These are phyloP conservation scores for Trichoderma breve DNA, from an alignment of 2,329 filamentous ascomycete genomes.

Conservation along the genomic window DNA sequence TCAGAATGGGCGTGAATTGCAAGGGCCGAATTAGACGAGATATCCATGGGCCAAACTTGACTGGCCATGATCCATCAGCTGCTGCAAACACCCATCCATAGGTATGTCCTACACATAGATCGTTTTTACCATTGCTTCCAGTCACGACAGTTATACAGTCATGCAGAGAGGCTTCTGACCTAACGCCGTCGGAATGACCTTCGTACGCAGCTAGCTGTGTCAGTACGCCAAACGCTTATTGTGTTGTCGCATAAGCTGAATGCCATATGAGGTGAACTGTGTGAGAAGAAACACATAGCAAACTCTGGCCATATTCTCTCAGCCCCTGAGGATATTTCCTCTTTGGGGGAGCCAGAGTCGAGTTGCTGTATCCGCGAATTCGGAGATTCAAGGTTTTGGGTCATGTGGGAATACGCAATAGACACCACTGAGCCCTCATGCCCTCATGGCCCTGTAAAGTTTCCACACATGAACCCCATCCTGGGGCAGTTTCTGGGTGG, in stretches of 20 bases:
- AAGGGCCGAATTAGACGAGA: background rate
- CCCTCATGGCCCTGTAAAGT: background rate
- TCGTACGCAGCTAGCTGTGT: background rate
- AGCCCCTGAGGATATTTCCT: background rate
- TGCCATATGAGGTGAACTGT: background rate
- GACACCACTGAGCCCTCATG: background rate
- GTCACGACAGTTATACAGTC: background rate
- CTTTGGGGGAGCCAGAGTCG: background rate
- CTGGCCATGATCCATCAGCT: background rate
- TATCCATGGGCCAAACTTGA: background rate
- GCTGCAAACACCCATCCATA: background rate
- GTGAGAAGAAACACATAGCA: background rate
- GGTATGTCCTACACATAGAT: background rate
- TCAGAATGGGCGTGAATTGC: background rate
- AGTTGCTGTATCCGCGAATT: background rate
- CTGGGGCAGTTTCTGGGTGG: background rate
- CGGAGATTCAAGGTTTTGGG: background rate
- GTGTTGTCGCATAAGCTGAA: background rate
- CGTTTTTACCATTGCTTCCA: background rate
- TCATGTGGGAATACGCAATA: background rate
- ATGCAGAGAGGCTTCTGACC: background rate
- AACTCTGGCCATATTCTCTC: background rate
- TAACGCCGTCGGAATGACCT: background rate
- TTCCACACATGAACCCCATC: background rate
- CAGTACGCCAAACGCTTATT: background rate